These are phyloP conservation scores for Hanseniaspora guilliermondii DNA, from an alignment of 805 yeast genomes.

Conservation along the genomic window DNA sequence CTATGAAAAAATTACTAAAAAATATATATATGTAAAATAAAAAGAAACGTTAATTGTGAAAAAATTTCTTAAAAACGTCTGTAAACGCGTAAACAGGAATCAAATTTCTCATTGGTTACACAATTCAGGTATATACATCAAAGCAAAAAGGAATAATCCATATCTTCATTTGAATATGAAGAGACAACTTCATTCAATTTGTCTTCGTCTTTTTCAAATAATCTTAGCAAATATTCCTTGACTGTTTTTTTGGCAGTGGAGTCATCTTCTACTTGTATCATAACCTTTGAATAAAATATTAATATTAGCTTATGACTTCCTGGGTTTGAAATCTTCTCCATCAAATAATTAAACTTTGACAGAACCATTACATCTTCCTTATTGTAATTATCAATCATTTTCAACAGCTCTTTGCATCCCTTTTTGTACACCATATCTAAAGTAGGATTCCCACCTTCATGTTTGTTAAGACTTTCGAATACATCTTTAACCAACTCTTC, in stretches of 20 bases:
- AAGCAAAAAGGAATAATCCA: background rate
- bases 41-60: background rate
- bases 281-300: constrained; percentile 1
- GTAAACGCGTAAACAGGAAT: background rate
- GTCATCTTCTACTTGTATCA: background rate
- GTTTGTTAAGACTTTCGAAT: background rate
- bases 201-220: constrained; percentile 1
- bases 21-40: no score
- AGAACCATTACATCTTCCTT: background rate
- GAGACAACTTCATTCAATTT: background rate
- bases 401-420: background rate
- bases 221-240: background rate
- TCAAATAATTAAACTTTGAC: background rate
- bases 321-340: background rate
- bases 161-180: background rate
- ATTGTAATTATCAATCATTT: background rate
- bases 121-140: background rate
- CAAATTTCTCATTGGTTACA: background rate
- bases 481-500: background rate
- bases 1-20: no score
- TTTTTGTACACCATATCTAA: background rate
- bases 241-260: background rate
- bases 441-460: background rate
- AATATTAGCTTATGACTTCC: constrained; percentile 7
- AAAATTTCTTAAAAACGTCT: background rate